Conservation (phyloP, 768 basidiomycete genomes). For the Zangia roseola region DNA sequence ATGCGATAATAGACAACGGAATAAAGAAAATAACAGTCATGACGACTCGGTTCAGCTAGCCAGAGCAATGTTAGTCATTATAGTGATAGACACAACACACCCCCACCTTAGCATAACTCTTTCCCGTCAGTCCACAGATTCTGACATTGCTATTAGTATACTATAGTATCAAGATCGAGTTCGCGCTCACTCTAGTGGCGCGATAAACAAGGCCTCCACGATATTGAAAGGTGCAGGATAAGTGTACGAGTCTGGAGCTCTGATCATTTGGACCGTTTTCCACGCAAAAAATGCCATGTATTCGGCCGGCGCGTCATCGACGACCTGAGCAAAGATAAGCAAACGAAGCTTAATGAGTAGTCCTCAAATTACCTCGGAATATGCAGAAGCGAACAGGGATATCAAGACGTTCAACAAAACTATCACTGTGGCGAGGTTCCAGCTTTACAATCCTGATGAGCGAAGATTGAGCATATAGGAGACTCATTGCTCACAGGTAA, state of each 20-base stretch:
- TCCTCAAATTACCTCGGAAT: constrained; percentile 64
- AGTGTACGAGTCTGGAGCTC: constrained; percentile 77
- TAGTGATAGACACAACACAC: neutral
- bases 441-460: constrained; percentile 39
- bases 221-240: constrained; percentile 95
- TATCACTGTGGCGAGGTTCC: constrained; percentile 81
- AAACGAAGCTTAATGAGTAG: neutral
- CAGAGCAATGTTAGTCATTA: constrained; percentile 3
- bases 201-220: constrained; percentile 74
- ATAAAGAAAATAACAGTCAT: constrained; percentile 84
- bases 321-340: constrained; percentile 48
- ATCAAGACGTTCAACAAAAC: constrained; percentile 92
- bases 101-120: constrained; percentile 58
- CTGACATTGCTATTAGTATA: constrained; percentile 28
- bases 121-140: constrained; percentile 43
- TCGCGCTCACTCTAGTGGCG: constrained; percentile 77
- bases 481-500: constrained; percentile 61
- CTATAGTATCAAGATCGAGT: neutral
- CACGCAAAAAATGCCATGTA: constrained; percentile 88
- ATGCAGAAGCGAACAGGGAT: constrained; percentile 92
- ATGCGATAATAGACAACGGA: constrained; percentile 69
- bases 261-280: constrained; percentile 82
- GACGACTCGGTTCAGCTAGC: constrained; percentile 69
- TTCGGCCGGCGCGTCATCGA: constrained; percentile 85
- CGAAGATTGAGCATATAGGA: neutral